Percentiles rank a stretch among this genome's conserved stretches.
phyloP scores from a whole-genome alignment of 805 yeast species.

The Metschnikowia noctiluminum region DNA sequence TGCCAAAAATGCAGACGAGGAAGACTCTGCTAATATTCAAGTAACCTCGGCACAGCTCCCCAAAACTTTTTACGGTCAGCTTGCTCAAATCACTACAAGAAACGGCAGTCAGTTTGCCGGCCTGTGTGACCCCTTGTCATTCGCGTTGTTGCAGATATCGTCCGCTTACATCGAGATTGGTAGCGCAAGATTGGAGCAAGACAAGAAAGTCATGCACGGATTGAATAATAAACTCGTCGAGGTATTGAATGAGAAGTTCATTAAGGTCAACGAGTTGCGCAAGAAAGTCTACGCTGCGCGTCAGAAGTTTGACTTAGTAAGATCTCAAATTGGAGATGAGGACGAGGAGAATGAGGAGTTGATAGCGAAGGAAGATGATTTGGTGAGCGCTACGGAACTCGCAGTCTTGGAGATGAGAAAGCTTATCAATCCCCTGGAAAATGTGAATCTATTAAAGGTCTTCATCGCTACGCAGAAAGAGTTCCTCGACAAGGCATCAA shows the following conservation, averaged over 20 bases:
- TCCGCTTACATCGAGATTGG: constrained; percentile 63
- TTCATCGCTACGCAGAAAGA: constrained; percentile 68
- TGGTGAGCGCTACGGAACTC: constrained; percentile 70
- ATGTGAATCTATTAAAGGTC: constrained; percentile 60
- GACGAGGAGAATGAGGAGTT: constrained; percentile 52
- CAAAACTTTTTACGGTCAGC: constrained; percentile 71
- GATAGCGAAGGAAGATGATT: constrained; percentile 67
- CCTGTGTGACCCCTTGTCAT: constrained; percentile 47
- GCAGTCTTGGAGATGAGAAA: constrained; percentile 81
- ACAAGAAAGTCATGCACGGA: constrained; percentile 54
- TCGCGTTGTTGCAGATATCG: constrained; percentile 52
- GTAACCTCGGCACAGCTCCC: constrained; percentile 45
- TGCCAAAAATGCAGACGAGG: constrained; percentile 7
- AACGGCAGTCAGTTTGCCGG: constrained; percentile 45
- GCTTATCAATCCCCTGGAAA: constrained; percentile 63
- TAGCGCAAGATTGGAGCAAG: constrained; percentile 66
- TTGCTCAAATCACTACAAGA: constrained; percentile 52
- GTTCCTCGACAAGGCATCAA: constrained; percentile 42
- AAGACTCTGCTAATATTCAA: constrained; percentile 25
- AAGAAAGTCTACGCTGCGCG: constrained; percentile 68
- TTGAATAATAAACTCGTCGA: constrained; percentile 56
- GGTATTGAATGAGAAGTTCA: constrained; percentile 55
- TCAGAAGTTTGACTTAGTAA: constrained; percentile 63
- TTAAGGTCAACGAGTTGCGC: constrained; percentile 57
- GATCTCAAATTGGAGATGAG: constrained; percentile 47